Evolutionary conservation across 345 rosid genomes (phyloP), one percentile per base, ranked within the genome.

Genomic region (Kandelia obovata): DNA sequence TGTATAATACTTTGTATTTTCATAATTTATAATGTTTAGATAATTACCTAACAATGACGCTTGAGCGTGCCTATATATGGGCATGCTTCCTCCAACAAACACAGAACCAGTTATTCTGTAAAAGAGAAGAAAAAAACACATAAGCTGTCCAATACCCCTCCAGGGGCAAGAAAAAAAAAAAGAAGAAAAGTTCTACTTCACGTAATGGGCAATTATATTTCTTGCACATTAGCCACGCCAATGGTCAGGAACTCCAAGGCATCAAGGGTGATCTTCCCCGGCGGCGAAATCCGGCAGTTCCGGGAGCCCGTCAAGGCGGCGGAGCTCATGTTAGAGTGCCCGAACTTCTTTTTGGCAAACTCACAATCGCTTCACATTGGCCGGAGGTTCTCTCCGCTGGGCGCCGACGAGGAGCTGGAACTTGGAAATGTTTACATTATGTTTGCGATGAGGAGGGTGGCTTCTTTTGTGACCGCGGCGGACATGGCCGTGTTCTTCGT

Each of bases 251-350:
- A 63, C 7, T 60, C 82, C 0, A 82, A 77, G 65, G 74, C 86
- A 5, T 82, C 85, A 1, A 81, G 79, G 70, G 92, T 89, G 46
- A 58, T 94, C 39, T 81, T 91, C 34, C 97, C 98, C 0, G 70
- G 81, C 66, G 95, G 98, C 13, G 90, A 85, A 71, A 68, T 91
- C 53, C 80, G 77, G 74, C 82, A 78, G 19, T 70, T 94, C 53
- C 68, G 80, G 51, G 78, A 70, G 7, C 90, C 89, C 9, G 75
- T 73, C 56, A 91, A 84, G 67, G 97, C 93, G 0, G 98, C 96
- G 0, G 98, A 94, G 84, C 75, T 91, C 43, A 94, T 94, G 97
- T 66, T 94, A 23, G 98, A 94, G 76, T 83, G 79, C 1, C 97
- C 98, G 0, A 89, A 81, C 61, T 86, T 76, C 85, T 94, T 94